phyloP scores from a whole-genome alignment of 148 eudicot species.

The Bassia scoparia region DNA sequence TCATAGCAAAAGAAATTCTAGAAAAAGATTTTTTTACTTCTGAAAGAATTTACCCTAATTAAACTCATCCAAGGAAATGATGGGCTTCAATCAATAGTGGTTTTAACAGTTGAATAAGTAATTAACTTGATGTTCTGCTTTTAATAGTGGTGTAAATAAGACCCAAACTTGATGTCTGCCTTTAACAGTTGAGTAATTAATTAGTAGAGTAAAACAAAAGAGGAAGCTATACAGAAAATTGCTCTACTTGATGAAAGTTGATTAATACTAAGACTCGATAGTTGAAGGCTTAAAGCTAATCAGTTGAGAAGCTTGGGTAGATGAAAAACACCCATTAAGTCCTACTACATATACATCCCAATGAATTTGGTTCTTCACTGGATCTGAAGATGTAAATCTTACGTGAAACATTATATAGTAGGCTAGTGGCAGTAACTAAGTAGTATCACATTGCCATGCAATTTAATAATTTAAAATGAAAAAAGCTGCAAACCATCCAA shows the following conservation, averaged over 20 bases:
- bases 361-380: conserved; percentile 1
- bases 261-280: no score
- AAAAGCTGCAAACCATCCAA: neutral
- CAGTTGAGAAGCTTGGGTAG: neutral
- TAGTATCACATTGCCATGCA: neutral
- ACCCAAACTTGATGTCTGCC: neutral
- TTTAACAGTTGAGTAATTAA: neutral
- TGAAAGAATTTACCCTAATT: no score
- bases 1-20: no score
- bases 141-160: no score
- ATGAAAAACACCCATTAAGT: neutral
- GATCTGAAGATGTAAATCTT: neutral
- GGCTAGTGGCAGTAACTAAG: no score
- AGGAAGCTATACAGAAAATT: neutral
- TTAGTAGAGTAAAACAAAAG: no score
- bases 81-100: no score
- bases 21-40: no score
- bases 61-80: no score
- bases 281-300: neutral
- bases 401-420: neutral
- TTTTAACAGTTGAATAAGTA: neutral
- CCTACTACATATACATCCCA: neutral
- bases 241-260: neutral
- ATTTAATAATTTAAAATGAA: neutral
- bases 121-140: conserved; percentile 1